Evolutionary conservation across 2,329 filamentous ascomycete genomes (phyloP), one percentile per base, ranked within the genome.

Genomic region (Fusarium poae): DNA sequence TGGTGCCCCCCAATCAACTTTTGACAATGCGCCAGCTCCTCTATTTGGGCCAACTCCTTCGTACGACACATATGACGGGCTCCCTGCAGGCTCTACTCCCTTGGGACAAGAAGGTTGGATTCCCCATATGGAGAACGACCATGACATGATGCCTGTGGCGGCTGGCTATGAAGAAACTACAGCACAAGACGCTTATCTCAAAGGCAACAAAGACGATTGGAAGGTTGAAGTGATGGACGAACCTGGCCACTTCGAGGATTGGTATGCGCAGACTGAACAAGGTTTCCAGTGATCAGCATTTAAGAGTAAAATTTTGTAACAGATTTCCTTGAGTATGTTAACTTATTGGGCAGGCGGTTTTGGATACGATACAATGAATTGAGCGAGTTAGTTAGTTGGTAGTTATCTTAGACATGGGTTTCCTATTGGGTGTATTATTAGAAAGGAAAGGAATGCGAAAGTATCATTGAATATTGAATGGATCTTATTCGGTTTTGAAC

Each of bases 121-220:
- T 15, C 12, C 52, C 11, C 61, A 57, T 16, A 43, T 60, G 50
- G 60, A 53, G 20, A 57, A 27, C 12, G 57, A 51, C 5, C 63
- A 65, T 23, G 63, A 65, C 27, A 35, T 61, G 39, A 60, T 54
- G 34, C 58, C 66, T 20, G 27, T 53, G 40, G 48, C 68, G 40
- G 46, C 39, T 37, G 67, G 53, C 20, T 67, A 63, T 29, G 54
- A 57, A 27, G 65, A 65, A 35, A 21, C 55, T 4, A 60, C 56
- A 48, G 65, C 69, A 20, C 74, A 76, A 48, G 74, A 77, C 21
- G 71, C 61, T 8, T 79, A 77, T 48, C 71, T 81, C 29, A 74
- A 70, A 43, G 78, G 79, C 23, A 73, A 68, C 12, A 71, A 77
- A 32, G 71, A 68, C 13, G 79, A 79, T 51, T 81, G 79, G 79